Conservation (phyloP, 345 rosid species). For the Arabidopsis suecica region DNA sequence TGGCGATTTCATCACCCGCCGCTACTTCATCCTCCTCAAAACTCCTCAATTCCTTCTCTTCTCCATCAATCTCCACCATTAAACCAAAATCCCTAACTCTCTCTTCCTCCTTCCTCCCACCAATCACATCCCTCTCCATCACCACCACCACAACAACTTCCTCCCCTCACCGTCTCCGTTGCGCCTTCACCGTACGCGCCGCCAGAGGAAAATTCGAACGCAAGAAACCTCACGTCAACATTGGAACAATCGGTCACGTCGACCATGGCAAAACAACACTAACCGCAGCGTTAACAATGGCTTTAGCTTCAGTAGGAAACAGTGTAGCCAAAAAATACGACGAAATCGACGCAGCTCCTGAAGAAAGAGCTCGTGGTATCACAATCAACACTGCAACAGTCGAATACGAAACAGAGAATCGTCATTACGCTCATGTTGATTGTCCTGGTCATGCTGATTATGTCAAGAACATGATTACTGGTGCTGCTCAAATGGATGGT, state of each 20-base stretch:
- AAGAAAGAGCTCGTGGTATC: constrained; percentile 78
- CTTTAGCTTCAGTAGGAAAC: constrained; percentile 61
- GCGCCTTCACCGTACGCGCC: constrained; percentile 57
- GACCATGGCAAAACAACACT: constrained; percentile 87
- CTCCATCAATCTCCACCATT: constrained; percentile 31
- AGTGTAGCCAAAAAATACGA: constrained; percentile 70
- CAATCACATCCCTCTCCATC: constrained; percentile 39
- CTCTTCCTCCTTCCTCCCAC: constrained; percentile 63
- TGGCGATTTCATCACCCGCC: constrained; percentile 65
- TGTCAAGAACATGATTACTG: constrained; percentile 86
- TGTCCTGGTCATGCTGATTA: constrained; percentile 90
- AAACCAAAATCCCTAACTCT: constrained; percentile 51
- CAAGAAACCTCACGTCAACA: constrained; percentile 77
- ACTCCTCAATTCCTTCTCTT: constrained; percentile 44
- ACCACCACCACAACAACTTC: constrained; percentile 34
- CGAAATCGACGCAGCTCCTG: constrained; percentile 83
- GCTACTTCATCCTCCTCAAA: constrained; percentile 50
- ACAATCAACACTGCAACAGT: constrained; percentile 82
- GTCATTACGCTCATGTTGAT: constrained; percentile 83
- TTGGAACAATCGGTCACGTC: constrained; percentile 69
- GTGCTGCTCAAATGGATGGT: constrained; percentile 90
- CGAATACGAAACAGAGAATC: constrained; percentile 71
- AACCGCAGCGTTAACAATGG: constrained; percentile 81
- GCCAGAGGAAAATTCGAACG: constrained; percentile 85
- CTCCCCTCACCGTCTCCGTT: constrained; percentile 33